Evolutionary conservation across 2,329 filamentous ascomycete species (phyloP).

Genomic region (Pseudogymnoascus sp.): DNA sequence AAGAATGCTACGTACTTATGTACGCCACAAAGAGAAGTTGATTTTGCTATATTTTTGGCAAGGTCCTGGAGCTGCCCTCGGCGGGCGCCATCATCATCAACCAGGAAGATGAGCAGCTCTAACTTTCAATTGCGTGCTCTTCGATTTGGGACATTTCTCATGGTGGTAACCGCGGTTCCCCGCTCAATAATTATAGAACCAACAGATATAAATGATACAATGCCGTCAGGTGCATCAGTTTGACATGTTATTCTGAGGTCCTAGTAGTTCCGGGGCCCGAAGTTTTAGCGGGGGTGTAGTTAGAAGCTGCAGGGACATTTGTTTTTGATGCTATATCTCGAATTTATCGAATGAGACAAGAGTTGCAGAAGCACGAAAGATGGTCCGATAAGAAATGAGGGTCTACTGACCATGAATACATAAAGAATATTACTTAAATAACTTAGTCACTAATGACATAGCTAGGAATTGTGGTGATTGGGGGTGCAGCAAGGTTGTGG

Average conservation of each 20-base stretch:
- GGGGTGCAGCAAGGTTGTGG: neutral
- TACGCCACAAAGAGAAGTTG: neutral
- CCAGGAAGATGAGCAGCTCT: neutral
- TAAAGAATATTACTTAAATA: neutral
- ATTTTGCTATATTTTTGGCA: neutral
- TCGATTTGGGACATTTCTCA: neutral
- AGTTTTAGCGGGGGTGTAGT: neutral
- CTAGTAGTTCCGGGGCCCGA: neutral
- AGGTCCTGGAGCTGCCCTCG: neutral
- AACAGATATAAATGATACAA: neutral
- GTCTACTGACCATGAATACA: neutral
- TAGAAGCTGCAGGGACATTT: neutral
- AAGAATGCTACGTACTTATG: neutral
- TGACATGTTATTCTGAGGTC: neutral
- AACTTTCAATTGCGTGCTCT: neutral
- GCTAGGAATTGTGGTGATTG: neutral
- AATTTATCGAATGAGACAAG: neutral
- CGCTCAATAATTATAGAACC: neutral
- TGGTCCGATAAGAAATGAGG: neutral
- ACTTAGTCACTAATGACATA: neutral
- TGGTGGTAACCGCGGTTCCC: neutral
- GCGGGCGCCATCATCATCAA: neutral
- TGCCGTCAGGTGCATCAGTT: neutral
- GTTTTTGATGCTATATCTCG: neutral
- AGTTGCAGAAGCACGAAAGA: neutral